These are phyloP conservation scores for Purshia tridentata DNA, from an alignment of 306 rosid genomes.

Conservation along the genomic window DNA sequence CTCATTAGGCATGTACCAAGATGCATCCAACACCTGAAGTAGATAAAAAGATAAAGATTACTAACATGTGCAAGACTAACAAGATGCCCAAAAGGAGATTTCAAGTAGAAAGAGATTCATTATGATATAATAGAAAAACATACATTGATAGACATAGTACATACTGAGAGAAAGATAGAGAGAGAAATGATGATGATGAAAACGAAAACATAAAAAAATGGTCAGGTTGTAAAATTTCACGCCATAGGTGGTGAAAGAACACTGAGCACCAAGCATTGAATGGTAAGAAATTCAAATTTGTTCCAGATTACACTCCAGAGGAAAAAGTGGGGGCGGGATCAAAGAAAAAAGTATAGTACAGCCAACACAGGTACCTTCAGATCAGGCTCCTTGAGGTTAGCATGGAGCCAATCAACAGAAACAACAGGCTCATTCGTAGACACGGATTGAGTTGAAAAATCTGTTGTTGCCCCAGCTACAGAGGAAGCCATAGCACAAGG, in stretches of 20 bases:
- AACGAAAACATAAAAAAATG: neutral
- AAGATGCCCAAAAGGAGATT: neutral
- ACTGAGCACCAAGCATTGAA: neutral
- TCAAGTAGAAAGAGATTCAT: neutral
- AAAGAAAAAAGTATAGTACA: neutral
- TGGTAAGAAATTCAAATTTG: neutral
- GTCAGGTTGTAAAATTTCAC: neutral
- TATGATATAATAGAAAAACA: neutral
- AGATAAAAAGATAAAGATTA: conserved; percentile 15
- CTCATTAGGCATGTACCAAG: conserved; percentile 99
- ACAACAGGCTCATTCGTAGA: conserved; percentile 78
- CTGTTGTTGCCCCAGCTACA: conserved; percentile 41
- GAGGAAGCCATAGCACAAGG: conserved; percentile 69
- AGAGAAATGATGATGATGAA: neutral
- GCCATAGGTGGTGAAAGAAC: neutral
- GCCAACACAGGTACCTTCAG: conserved; percentile 57
- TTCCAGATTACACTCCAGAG: neutral
- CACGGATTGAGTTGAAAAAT: conserved; percentile 56
- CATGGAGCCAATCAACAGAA: conserved; percentile 87
- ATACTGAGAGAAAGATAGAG: neutral
- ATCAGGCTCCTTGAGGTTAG: conserved; percentile 72
- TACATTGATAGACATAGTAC: neutral
- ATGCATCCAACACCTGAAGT: conserved; percentile 86
- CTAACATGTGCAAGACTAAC: neutral
- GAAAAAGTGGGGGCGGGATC: neutral